Conservation (phyloP, 768 basidiomycete genomes). For the Termitomyces sp. region DNA sequence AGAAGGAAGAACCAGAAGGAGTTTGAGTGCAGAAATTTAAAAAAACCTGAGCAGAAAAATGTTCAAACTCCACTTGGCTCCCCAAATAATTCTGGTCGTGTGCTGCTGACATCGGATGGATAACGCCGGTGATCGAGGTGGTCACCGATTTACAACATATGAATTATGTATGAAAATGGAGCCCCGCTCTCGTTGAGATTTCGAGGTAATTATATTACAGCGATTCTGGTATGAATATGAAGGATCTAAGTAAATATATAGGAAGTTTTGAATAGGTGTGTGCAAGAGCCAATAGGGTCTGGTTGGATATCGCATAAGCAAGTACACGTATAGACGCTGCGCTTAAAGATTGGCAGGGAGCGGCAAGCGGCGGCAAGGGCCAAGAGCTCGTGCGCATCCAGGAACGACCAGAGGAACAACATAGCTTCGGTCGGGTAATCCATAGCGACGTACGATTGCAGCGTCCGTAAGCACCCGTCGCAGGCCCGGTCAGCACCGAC, state of each 20-base stretch:
- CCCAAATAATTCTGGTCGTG: neutral
- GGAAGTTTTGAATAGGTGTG: neutral
- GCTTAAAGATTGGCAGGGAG: neutral
- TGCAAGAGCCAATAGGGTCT: neutral
- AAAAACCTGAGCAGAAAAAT: neutral
- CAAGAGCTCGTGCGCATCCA: neutral
- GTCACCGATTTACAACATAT: neutral
- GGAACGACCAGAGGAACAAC: neutral
- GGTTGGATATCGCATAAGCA: neutral
- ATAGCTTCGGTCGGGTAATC: neutral
- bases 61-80: neutral
- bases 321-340: neutral
- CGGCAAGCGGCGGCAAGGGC: neutral
- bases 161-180: neutral
- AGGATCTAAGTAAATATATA: neutral
- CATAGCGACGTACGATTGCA: neutral
- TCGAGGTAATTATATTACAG: no score
- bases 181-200: neutral
- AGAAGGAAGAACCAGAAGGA: neutral
- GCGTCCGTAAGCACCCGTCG: neutral
- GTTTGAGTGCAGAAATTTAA: neutral
- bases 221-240: neutral
- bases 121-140: conserved; percentile 1
- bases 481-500: neutral
- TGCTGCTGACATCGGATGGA: neutral